Base-by-base conservation (phyloP, 257 asterid genomes). In the Striga asiatica region DNA sequence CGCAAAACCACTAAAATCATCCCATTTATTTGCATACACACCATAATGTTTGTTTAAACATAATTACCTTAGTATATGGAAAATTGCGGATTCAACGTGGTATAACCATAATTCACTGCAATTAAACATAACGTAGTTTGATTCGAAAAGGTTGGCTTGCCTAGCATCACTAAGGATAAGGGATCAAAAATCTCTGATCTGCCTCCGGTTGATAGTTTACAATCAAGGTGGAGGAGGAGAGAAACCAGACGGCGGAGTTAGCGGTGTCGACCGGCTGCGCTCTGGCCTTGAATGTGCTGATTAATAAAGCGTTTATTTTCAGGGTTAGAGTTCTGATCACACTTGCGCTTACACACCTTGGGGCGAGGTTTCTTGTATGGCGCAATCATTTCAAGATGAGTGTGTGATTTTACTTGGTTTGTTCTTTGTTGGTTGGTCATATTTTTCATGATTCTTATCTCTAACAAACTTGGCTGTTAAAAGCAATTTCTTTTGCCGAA, bases 261-360 rank as follows among this genome's bases (percentile, higher is more conserved):
- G 94, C 68, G 54, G 81, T 85, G 2, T 73, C 97, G 16, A 74
- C 81, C 43, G 98, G 98, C 41, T 94, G 98, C 2, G 97, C 98
- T 1, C 58, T 87, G 37, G 88, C 96, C 13, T 55, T 87, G 67
- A 97, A 96, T 0, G 5, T 91, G 13, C 72, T 91, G 67, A 62
- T 87, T 24, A 91, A 91, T 34, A 91, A 91, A 72, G 97, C 97
- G 21, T 85, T 91, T 27, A 75, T 91, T 25, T 97, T 97, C n/a
- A n/a, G n/a, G 22, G 74, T 91, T 22, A 71, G 98, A 71, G 94
- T 87, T 47, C 97, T 97, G 65, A 77, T 91, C 46, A 91, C 98
- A 1, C 32, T 91, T 1, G 98, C 89, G 13, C 69, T 91, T 38
- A 91, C 98, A 11, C 98, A 95, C n/a, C 86, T 94, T 0, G 18